phyloP scores from a whole-genome alignment of 805 yeast species.

The Millerozyma miso region DNA sequence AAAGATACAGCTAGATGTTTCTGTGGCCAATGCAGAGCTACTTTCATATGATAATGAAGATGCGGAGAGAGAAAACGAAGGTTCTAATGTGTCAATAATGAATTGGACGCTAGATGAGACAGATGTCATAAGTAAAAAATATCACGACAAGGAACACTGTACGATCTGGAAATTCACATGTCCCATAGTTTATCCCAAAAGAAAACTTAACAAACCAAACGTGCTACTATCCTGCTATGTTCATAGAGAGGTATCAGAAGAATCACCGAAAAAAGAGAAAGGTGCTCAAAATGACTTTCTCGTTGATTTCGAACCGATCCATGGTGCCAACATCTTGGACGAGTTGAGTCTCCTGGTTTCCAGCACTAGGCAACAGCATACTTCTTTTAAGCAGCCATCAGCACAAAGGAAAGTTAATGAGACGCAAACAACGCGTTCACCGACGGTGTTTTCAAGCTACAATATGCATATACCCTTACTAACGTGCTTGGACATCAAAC shows the following conservation, averaged over 20 bases:
- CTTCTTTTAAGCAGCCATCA: neutral
- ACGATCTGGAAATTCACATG: constrained; percentile 27
- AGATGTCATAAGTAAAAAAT: constrained; percentile 10
- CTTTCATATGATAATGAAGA: constrained; percentile 6
- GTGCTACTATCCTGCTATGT: constrained; percentile 18
- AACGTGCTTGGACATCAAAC: constrained; percentile 40
- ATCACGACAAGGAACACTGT: constrained; percentile 7
- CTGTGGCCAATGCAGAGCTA: constrained; percentile 17
- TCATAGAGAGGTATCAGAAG: constrained; percentile 7
- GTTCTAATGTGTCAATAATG: constrained; percentile 4
- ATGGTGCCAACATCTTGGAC: constrained; percentile 10
- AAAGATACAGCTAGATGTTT: constrained; percentile 14
- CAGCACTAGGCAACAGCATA: neutral
- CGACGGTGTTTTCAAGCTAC: neutral
- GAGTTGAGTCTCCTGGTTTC: constrained; percentile 13
- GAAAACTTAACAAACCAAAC: constrained; percentile 23
- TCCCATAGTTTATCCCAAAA: constrained; percentile 28
- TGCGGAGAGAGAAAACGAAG: constrained; percentile 1
- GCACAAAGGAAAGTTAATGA: neutral
- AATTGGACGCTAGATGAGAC: constrained; percentile 3
- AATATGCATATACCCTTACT: constrained; percentile 21
- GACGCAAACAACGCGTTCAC: neutral
- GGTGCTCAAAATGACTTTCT: constrained; percentile 5
- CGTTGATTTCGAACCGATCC: constrained; percentile 16
- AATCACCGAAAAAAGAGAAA: neutral